These are phyloP conservation scores for Deuterostichococcus epilithicus DNA, from an alignment of 139 green algal species.

Conservation along the genomic window DNA sequence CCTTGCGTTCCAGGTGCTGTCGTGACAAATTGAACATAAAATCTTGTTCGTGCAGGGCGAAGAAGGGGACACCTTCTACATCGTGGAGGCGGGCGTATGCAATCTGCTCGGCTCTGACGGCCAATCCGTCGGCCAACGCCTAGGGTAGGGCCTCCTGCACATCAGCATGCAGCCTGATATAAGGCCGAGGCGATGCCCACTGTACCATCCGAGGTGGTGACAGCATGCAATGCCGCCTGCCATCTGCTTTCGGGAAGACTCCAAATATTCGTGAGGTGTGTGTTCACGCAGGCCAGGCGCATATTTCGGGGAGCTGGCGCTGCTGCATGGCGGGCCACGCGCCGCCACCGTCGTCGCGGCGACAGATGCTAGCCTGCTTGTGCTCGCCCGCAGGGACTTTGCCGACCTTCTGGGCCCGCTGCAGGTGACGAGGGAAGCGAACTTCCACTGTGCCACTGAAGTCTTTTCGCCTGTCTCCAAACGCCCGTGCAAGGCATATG, in stretches of 20 bases:
- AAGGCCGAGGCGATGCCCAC: too few relatives aligned
- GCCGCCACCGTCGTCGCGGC: slow-evolving; percentile 76
- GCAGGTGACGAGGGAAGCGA: slow-evolving; percentile 25
- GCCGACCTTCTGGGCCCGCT: slow-evolving; percentile 47
- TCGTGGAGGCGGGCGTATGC: slow-evolving; percentile 78
- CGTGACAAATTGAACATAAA: too few relatives aligned
- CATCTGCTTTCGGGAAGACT: too few relatives aligned
- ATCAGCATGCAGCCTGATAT: too few relatives aligned
- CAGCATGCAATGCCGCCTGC: too few relatives aligned
- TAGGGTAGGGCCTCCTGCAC: background rate
- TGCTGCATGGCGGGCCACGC: slow-evolving; percentile 73
- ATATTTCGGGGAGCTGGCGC: slow-evolving; percentile 90
- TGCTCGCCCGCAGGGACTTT: slow-evolving; percentile 55
- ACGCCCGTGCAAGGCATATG: too few relatives aligned
- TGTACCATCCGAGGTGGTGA: too few relatives aligned
- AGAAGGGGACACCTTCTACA: slow-evolving; percentile 78
- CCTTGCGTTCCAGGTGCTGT: too few relatives aligned
- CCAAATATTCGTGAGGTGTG: too few relatives aligned
- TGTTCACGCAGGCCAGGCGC: background rate
- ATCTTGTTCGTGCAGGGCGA: slow-evolving; percentile 48
- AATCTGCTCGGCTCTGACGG: slow-evolving; percentile 9
- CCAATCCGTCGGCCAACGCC: background rate
- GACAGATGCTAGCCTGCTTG: slow-evolving; percentile 55
- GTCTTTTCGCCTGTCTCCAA: too few relatives aligned
- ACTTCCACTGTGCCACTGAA: too few relatives aligned